Conservation (phyloP, 345 rosid genomes). For the Populus euphratica region DNA sequence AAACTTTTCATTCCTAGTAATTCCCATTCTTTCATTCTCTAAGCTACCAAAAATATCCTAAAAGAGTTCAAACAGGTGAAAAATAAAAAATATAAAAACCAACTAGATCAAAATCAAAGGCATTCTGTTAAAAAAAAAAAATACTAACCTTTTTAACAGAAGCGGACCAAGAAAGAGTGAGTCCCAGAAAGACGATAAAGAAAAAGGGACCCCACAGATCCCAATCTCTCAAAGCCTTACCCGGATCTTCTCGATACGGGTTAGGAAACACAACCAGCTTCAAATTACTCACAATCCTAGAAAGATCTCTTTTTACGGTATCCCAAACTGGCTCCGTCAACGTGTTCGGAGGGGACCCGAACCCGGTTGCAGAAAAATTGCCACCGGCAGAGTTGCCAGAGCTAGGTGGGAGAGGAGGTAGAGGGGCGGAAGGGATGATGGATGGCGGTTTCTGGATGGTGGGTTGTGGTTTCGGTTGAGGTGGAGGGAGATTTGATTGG, state of each 20-base stretch:
- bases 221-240: conserved; percentile 97
- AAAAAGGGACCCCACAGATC: conserved; percentile 99
- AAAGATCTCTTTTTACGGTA: conserved; percentile 94
- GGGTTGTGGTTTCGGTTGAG: conserved; percentile 8
- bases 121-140: background rate
- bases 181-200: conserved; percentile 89
- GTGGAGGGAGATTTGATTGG: conserved; percentile 63
- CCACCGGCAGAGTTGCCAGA: background rate
- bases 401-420: conserved; percentile 27
- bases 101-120: background rate
- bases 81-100: background rate
- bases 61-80: background rate
- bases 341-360: conserved; percentile 81
- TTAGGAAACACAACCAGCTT: conserved; percentile 96
- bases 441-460: conserved; percentile 37
- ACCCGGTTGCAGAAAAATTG: conserved; percentile 38
- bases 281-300: conserved; percentile 86
- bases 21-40: background rate
- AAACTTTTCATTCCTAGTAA: background rate
- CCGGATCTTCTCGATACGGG: conserved; percentile 90
- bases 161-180: conserved; percentile 84
- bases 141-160: conserved; percentile 57
- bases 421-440: conserved; percentile 38
- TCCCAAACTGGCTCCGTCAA: conserved; percentile 98
- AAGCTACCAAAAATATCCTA: background rate